phyloP scores from a whole-genome alignment of 1,139 yeast genomes.

The Trichomonascaceae sp. region DNA sequence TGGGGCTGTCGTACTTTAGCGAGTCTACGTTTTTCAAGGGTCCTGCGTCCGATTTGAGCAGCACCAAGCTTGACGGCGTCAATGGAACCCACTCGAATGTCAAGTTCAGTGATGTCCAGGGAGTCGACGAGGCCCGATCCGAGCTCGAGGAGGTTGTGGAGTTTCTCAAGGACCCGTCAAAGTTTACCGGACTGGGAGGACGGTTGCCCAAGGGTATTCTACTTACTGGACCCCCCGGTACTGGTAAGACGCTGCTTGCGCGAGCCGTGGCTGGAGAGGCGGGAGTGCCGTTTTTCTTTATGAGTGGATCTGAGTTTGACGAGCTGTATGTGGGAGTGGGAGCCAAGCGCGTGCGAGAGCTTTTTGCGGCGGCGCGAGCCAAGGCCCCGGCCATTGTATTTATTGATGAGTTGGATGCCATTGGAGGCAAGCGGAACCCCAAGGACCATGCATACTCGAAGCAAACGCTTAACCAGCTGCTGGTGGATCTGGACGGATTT shows the following conservation, averaged over 20 bases:
- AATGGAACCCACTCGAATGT: slow-evolving; percentile 79
- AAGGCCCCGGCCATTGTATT: slow-evolving; percentile 95
- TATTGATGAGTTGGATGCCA: slow-evolving; percentile 94
- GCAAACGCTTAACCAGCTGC: slow-evolving; percentile 88
- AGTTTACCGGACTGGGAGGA: slow-evolving; percentile 94
- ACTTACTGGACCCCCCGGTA: slow-evolving; percentile 98
- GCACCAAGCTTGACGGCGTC: slow-evolving; percentile 22
- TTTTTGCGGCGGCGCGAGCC: slow-evolving; percentile 84
- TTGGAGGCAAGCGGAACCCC: slow-evolving; percentile 96
- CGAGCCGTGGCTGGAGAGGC: slow-evolving; percentile 99
- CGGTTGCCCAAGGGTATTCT: slow-evolving; percentile 94
- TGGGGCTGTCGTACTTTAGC: slow-evolving; percentile 55
- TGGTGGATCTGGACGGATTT: slow-evolving; percentile 94
- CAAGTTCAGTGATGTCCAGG: slow-evolving; percentile 84
- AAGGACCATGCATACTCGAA: slow-evolving; percentile 96
- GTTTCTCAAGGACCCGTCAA: slow-evolving; percentile 88
- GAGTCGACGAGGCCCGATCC: slow-evolving; percentile 96
- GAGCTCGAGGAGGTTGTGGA: slow-evolving; percentile 96
- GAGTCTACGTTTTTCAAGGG: slow-evolving; percentile 77
- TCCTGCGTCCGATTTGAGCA: slow-evolving; percentile 45
- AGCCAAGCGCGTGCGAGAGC: slow-evolving; percentile 91
- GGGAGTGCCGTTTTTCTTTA: slow-evolving; percentile 94
- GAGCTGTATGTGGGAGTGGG: slow-evolving; percentile 98
- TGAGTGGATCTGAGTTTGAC: slow-evolving; percentile 98
- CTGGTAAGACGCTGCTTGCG: slow-evolving; percentile 94